These are phyloP conservation scores for Candida sp. DNA, from an alignment of 1,139 yeast species.

Conservation along the genomic window DNA sequence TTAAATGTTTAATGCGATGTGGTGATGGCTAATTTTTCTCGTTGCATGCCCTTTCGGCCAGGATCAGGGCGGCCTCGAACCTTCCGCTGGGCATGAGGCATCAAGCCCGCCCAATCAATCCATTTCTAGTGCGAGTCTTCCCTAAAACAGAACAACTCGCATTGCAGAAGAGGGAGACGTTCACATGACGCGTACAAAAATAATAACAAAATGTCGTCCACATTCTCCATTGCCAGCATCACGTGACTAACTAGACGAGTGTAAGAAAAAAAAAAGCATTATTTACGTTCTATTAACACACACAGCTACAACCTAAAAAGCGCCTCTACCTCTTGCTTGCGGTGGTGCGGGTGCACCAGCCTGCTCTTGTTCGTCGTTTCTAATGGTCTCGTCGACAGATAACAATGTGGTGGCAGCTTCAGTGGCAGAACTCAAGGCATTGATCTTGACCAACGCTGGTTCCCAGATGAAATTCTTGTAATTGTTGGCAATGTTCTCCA, in stretches of 20 bases:
- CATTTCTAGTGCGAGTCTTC: neutral
- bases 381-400: conserved; percentile 95
- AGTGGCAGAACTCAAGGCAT: conserved; percentile 96
- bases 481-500: conserved; percentile 84
- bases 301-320: conserved; percentile 6
- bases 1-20: neutral
- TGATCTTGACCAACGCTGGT: conserved; percentile 92
- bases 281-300: conserved; percentile 3
- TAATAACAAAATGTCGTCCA: neutral
- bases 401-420: conserved; percentile 95
- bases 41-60: neutral
- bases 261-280: neutral
- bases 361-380: conserved; percentile 62
- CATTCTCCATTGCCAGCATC: neutral
- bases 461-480: conserved; percentile 95
- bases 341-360: conserved; percentile 46
- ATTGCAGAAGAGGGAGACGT: neutral
- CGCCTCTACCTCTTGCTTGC: conserved; percentile 47
- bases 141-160: neutral
- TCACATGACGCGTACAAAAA: neutral
- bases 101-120: neutral
- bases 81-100: no score
- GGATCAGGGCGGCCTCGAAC: no score
- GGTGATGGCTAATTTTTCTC: neutral
- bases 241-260: neutral